Percentiles rank a stretch among this genome's conserved stretches.
These are phyloP conservation scores for Exophiala oligosperma DNA, from an alignment of 2,329 filamentous ascomycete genomes.

Conservation along the genomic window DNA sequence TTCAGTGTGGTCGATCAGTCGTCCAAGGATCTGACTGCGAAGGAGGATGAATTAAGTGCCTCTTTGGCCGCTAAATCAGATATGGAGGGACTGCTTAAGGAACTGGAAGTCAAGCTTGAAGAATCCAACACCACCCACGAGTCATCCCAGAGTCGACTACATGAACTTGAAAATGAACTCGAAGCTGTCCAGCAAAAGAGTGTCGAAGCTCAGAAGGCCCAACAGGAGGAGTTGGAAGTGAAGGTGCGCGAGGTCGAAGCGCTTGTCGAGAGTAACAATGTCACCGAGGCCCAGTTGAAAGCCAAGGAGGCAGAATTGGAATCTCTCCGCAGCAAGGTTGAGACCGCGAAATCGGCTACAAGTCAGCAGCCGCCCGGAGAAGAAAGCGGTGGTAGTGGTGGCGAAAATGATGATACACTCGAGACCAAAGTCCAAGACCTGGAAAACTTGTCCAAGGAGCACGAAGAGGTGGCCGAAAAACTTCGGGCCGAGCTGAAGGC, in stretches of 20 bases:
- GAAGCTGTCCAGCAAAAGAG: not conserved
- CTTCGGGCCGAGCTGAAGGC: constrained; percentile 13
- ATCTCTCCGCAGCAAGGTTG: not conserved
- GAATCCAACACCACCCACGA: not conserved
- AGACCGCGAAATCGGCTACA: constrained; percentile 1
- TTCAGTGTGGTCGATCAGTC: not conserved
- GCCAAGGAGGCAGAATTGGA: not conserved
- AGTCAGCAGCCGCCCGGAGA: not conserved
- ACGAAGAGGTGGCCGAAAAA: not conserved
- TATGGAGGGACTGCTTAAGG: constrained; percentile 8
- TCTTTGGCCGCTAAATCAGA: constrained; percentile 7
- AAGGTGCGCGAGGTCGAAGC: constrained; percentile 10
- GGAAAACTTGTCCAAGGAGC: constrained; percentile 2
- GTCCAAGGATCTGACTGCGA: constrained; percentile 9
- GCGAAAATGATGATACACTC: constrained; percentile 1
- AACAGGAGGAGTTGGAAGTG: constrained; percentile 4
- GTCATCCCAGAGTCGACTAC: not conserved
- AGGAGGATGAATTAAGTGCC: constrained; percentile 11
- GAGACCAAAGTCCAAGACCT: constrained; percentile 8
- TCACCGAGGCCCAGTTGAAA: constrained; percentile 10
- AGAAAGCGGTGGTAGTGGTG: not conserved
- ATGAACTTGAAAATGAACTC: not conserved
- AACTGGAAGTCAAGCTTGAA: constrained; percentile 8
- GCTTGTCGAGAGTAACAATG: constrained; percentile 11
- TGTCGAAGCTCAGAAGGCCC: not conserved